phyloP scores from a whole-genome alignment of 495 filamentous ascomycete genomes.

The Aspergillus sclerotiicarbonarius region DNA sequence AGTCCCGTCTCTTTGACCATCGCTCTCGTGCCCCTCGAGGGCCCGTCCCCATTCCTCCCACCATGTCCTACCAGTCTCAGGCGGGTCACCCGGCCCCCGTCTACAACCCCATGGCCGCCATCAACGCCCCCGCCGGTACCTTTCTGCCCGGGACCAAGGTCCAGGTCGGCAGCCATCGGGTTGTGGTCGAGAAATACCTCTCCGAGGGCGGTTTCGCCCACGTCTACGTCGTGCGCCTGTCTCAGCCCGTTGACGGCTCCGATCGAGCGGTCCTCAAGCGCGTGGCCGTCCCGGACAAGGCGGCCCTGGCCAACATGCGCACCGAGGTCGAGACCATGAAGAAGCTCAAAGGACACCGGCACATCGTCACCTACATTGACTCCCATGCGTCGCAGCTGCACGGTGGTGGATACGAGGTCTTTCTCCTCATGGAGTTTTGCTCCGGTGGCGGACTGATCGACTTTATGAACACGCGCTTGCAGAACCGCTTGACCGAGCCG shows the following conservation, averaged over 20 bases:
- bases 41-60: constrained; percentile 18
- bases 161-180: constrained; percentile 87
- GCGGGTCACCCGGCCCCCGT: constrained; percentile 32
- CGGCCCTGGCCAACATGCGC: constrained; percentile 89
- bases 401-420: constrained; percentile 94
- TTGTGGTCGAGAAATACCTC: constrained; percentile 96
- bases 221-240: constrained; percentile 91
- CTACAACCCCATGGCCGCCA: constrained; percentile 39
- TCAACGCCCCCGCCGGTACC: constrained; percentile 74
- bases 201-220: constrained; percentile 98
- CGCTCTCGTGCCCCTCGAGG: constrained; percentile 1
- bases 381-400: constrained; percentile 93
- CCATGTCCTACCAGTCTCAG: constrained; percentile 33
- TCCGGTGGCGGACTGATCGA: constrained; percentile 88
- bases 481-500: constrained; percentile 94
- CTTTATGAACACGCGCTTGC: constrained; percentile 98
- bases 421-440: constrained; percentile 94
- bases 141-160: constrained; percentile 94
- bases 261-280: constrained; percentile 90
- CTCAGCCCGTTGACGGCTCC: constrained; percentile 71
- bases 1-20: constrained; percentile 7
- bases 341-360: constrained; percentile 89
- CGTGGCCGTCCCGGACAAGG: constrained; percentile 96
- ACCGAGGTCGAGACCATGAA: constrained; percentile 99
- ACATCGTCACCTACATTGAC: constrained; percentile 97